Evolutionary conservation across 805 yeast genomes (phyloP), one percentile per base, ranked within the genome.

Genomic region (Yamadazyma tumulicola): DNA sequence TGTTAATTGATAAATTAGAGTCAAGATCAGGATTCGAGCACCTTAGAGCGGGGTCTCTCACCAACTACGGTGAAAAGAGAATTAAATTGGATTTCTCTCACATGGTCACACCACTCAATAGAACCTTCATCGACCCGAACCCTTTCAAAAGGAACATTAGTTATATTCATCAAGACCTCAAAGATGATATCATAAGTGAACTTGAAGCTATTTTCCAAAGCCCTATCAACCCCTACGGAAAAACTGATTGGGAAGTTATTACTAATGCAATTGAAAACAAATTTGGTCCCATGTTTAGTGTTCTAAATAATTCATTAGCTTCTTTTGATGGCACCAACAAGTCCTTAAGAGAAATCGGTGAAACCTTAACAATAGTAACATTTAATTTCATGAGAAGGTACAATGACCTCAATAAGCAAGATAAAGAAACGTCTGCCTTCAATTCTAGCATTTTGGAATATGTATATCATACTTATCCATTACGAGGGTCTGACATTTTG

Each of bases 21-120:
- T 29, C 38, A 2, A 2, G 9, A 4, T 12, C 19, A 17, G 31
- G 40, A 26, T 29, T 16, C 9, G 38, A 35, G 11, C 31, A 19
- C 22, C n/a, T 35, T 12, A 6, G 22, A n/a, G 68, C 75, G 2
- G 82, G 82, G 11, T 52, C 54, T 12, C 41, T 51, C 5, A 77
- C 67, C 25, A 69, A 77, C 43, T 56, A 59, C 19, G 68, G 76
- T 6, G 85, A 79, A 14, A 42, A 50, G 2, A 57, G 81, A 39
- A 61, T 78, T 10, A 43, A 55, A 26, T 41, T 78, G 12, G 84
- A 79, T 52, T 77, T 58, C 46, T 63, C 78, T 28, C 66, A 74
- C 13, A 48, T 74, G 46, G 69, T 71, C 6, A 75, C 83, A 4
- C 75, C 76, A 2, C 44, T 78, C 14, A 77, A 77, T 51, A 61